These are phyloP conservation scores for Glutinoglossum americanum DNA, from an alignment of 495 filamentous ascomycete species.

Conservation along the genomic window DNA sequence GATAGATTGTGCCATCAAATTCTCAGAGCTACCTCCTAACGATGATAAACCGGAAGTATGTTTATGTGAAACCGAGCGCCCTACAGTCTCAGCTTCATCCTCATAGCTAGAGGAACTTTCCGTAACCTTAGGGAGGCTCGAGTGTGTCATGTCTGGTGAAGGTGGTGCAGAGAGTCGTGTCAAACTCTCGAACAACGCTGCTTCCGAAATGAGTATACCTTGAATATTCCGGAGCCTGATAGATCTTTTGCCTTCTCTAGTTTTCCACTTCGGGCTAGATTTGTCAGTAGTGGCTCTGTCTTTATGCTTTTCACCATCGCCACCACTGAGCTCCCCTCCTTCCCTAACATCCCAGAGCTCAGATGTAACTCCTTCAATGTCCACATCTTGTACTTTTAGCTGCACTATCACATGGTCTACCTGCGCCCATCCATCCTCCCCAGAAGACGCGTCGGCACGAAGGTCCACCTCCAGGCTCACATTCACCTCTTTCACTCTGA, in stretches of 20 bases:
- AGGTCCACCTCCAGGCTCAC: conserved; percentile 37
- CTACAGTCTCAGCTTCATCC: background rate
- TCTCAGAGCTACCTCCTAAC: conserved; percentile 10
- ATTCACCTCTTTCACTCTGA: conserved; percentile 37
- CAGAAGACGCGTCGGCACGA: conserved; percentile 4
- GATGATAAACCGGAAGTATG: conserved; percentile 14
- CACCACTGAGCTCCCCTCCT: background rate
- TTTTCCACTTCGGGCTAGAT: conserved; percentile 19
- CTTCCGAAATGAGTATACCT: conserved; percentile 46
- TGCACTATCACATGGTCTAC: conserved; percentile 38
- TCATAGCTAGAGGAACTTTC: background rate
- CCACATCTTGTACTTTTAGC: conserved; percentile 41
- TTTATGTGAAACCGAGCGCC: background rate
- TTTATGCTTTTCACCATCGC: background rate
- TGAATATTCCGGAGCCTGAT: conserved; percentile 41
- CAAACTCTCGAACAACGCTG: conserved; percentile 46
- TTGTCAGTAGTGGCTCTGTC: conserved; percentile 12
- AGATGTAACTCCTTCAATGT: conserved; percentile 40
- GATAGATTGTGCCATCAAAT: conserved; percentile 23
- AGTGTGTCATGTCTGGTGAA: conserved; percentile 35
- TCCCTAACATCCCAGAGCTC: background rate
- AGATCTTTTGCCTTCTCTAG: conserved; percentile 32
- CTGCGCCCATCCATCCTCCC: conserved; percentile 1
- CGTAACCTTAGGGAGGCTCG: conserved; percentile 9
- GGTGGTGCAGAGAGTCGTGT: conserved; percentile 35